Base-by-base conservation (phyloP, 2,329 filamentous ascomycete genomes). In the Incumbomyces lentus region DNA sequence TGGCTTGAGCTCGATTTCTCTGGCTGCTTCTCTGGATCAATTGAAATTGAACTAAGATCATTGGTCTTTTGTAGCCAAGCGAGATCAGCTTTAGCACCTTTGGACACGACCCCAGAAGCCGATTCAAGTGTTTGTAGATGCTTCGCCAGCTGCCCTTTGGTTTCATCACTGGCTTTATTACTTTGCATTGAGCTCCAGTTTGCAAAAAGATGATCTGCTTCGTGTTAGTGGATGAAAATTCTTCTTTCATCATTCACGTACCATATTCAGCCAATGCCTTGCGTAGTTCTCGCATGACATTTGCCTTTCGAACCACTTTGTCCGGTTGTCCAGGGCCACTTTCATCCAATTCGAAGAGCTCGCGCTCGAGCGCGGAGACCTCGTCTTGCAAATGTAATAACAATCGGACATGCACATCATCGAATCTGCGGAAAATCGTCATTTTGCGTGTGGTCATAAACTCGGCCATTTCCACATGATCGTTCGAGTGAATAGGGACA, bases 371-470 rank as follows among this genome's bases (percentile, higher is more conserved):
- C 0, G 43, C 50, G 0, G 53, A 54, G 1, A 67, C 50, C 36
- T 63, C 52, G 30, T 67, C 63, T 48, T 68, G 64, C 2, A 66
- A 52, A 1, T 53, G 52, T 4, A 67, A 52, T 1, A 59, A 49
- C 11, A 64, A 48, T 29, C 63, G 50, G 6, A 51, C 48, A 35
- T 63, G 64, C 0, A 65, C 50, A 1, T 52, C 44, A 6, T 54
- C 53, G 40, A 68, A 67, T 11, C 62, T 57, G 5, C 64, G 57
- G 3, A 67, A 55, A 6, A 66, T 55, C 13, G 55, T 48, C 14
- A 48, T 53, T 30, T 52, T 53, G 40, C 50, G 52, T 40, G 46
- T 48, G 3, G 49, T 51, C 55, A 57, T 57, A 42, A 55, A 57
- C 4, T 52, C 52, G 29, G 55, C 53, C 40, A 55, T 44, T 31